Percentiles rank a stretch among this genome's conserved stretches.
Evolutionary conservation across 768 basidiomycete species (phyloP).

Genomic region (Trametes sanguinea): DNA sequence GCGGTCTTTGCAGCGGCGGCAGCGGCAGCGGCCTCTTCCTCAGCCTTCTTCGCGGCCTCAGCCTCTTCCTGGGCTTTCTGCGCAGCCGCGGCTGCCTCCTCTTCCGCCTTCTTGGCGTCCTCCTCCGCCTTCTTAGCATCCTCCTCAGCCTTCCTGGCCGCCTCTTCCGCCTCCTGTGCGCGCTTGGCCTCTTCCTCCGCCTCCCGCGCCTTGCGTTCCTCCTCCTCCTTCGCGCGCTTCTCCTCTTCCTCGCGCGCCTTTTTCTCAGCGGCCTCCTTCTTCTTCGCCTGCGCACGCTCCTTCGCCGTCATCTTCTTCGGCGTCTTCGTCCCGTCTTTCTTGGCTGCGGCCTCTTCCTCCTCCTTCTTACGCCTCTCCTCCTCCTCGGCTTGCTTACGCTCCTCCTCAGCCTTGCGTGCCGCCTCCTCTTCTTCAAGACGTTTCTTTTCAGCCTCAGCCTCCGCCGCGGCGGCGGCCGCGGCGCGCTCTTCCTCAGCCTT

Average conservation of each 20-base stretch:
- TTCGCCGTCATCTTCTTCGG: constrained; percentile 25
- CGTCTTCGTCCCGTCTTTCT: constrained; percentile 20
- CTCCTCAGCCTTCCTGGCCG: constrained; percentile 12
- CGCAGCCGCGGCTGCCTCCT: constrained; percentile 12
- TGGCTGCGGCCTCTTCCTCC: constrained; percentile 25
- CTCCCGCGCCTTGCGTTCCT: not conserved
- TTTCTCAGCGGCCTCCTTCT: constrained; percentile 14
- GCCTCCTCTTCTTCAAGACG: constrained; percentile 12
- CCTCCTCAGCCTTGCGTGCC: constrained; percentile 25
- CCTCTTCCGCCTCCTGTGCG: constrained; percentile 3
- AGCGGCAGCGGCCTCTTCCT: constrained; percentile 10
- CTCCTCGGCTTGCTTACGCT: constrained; percentile 23
- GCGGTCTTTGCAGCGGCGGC: not conserved
- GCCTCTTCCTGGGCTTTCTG: constrained; percentile 13
- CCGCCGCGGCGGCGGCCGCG: not conserved
- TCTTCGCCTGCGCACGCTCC: constrained; percentile 27
- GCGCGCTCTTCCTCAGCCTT: constrained; percentile 17
- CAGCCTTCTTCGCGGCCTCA: constrained; percentile 16
- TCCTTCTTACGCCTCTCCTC: constrained; percentile 26
- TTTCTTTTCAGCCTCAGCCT: constrained; percentile 5
- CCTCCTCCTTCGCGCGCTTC: constrained; percentile 8
- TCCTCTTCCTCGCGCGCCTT: constrained; percentile 19
- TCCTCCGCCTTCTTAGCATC: constrained; percentile 14
- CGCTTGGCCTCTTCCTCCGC: not conserved
- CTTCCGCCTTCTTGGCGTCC: constrained; percentile 14